Evolutionary conservation across 2,329 filamentous ascomycete species (phyloP), one percentile per base, ranked within the genome.

Genomic region (Cladosporium sp.): DNA sequence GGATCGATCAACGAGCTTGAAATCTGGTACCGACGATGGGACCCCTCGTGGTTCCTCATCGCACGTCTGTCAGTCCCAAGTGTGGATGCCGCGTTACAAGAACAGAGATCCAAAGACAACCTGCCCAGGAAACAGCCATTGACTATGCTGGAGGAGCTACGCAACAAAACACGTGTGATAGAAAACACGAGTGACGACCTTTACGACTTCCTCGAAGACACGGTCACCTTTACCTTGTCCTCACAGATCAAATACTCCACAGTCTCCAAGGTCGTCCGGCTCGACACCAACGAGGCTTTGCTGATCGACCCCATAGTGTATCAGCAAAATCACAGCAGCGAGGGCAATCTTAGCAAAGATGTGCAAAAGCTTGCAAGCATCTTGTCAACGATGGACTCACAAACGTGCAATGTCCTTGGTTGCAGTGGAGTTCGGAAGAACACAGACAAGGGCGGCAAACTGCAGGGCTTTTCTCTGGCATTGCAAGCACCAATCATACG

Each of bases 1-100:
- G 24, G 24, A 36, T 27, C 43, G 7, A 65, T 72, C 41, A 53
- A 58, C 32, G 67, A 64, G 5, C 42, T 70, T 1, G 61, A 64
- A 24, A 53, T 42, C 18, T 71, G 68, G 68, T 63, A 68, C 51
- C 51, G 48, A 2, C 51, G 54, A 22, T 67, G 67, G 34, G 60
- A 68, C 37, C 61, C 61, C n/a, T 63, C 66, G 1, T 70, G 65
- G 64, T 68, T 60, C 38, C 47, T 70, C 13, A 61, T 70, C 13
- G 57, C 63, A 47, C 32, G 57, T 47, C n/a, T 53, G 64, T 27
- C 43, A 7, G 4, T n/a, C 4, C 29, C 30, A 7, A 19, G 24
- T 3, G 30, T 36, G 29, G 43, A 45, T 19, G 13, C 18, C 18
- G 43, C 6, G 12, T 36, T 45, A 3, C 43, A 19, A 18, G 12